Conservation (phyloP, 371 early-diverging fungal genomes). For the Choanephora cucurbitarum region DNA sequence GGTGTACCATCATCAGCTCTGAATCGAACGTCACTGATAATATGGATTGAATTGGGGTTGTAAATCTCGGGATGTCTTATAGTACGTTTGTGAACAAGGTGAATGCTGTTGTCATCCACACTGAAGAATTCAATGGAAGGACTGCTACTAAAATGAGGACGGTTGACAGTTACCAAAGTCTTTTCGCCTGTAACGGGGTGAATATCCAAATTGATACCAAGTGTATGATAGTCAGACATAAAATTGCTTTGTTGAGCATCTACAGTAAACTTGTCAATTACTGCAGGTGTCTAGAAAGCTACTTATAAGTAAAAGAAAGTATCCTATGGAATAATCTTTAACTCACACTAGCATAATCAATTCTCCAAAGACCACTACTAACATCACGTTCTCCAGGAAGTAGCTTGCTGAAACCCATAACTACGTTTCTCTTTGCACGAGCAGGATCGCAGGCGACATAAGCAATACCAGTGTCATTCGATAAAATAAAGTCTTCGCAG, state of each 20-base stretch:
- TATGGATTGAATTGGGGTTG: conserved; percentile 38
- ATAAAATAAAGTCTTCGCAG: conserved; percentile 38
- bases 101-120: conserved; percentile 4
- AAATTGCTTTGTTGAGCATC: conserved; percentile 1
- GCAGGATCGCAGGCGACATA: conserved; percentile 41
- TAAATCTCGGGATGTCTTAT: conserved; percentile 27
- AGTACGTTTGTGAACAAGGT: conserved; percentile 23
- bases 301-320: neutral
- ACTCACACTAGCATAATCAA: conserved; percentile 29
- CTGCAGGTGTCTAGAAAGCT: conserved; percentile 10
- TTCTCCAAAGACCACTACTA: conserved; percentile 33
- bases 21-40: conserved; percentile 21
- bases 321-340: neutral
- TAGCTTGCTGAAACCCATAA: conserved; percentile 26
- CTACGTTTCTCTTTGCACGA: conserved; percentile 25
- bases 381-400: conserved; percentile 7
- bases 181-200: conserved; percentile 10
- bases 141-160: conserved; percentile 6
- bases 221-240: conserved; percentile 21
- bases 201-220: conserved; percentile 27
- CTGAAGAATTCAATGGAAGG: conserved; percentile 31
- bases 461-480: conserved; percentile 26
- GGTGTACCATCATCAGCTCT: conserved; percentile 37
- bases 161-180: conserved; percentile 25
- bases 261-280: conserved; percentile 18